Conservation (phyloP, 208 protist species). For the Trypanosoma mega region DNA sequence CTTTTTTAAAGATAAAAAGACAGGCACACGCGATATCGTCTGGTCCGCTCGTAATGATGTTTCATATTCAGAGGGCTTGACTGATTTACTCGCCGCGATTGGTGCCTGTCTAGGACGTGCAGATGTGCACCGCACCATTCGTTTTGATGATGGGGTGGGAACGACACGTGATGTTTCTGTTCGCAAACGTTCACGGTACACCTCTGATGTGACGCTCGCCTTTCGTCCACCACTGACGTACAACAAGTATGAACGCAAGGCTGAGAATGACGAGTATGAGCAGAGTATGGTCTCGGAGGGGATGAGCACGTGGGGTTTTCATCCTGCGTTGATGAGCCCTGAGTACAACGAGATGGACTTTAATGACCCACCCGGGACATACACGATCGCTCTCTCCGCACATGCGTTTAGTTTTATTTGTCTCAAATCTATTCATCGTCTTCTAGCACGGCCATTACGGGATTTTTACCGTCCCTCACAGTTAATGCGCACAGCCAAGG, state of each 20-base stretch:
- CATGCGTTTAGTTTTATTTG: constrained; percentile 80
- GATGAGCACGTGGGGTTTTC: constrained; percentile 88
- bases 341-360: constrained; percentile 83
- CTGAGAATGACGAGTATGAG: constrained; percentile 79
- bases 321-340: constrained; percentile 79
- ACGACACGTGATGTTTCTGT: constrained; percentile 76
- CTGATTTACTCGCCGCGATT: constrained; percentile 79
- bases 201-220: constrained; percentile 76
- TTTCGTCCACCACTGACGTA: constrained; percentile 81
- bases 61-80: constrained; percentile 79
- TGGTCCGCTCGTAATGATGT: constrained; percentile 86
- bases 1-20: constrained; percentile 78
- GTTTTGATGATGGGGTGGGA: constrained; percentile 80
- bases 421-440: constrained; percentile 62
- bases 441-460: constrained; percentile 73
- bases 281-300: constrained; percentile 57
- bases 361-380: constrained; percentile 80
- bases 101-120: constrained; percentile 78
- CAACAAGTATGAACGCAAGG: constrained; percentile 79
- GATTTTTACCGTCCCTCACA: constrained; percentile 89
- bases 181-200: constrained; percentile 84
- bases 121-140: constrained; percentile 86
- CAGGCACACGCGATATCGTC: constrained; percentile 64
- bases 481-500: constrained; percentile 73
- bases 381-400: constrained; percentile 74